These are phyloP conservation scores for Saccharomycopsis lassenensis DNA, from an alignment of 805 yeast species.

Conservation along the genomic window DNA sequence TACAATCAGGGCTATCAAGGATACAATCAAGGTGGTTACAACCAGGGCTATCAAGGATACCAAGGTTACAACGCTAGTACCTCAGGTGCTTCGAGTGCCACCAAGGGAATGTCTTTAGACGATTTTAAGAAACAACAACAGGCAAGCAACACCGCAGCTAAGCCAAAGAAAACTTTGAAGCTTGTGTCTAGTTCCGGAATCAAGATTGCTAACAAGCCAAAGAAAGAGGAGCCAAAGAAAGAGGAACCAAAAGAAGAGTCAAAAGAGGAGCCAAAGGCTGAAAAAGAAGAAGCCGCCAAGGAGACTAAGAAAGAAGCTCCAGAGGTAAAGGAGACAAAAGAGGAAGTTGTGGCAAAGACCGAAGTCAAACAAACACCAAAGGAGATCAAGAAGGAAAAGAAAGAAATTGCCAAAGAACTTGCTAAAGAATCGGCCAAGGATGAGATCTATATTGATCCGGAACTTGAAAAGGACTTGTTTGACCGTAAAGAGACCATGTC, in stretches of 20 bases:
- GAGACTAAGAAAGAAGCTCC: conserved; percentile 20
- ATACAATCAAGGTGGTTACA: conserved; percentile 21
- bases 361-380: conserved; percentile 17
- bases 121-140: conserved; percentile 67
- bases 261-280: conserved; percentile 20
- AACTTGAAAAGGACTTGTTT: conserved; percentile 81
- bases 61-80: conserved; percentile 18
- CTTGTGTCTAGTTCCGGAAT: conserved; percentile 56
- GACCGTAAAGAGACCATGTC: conserved; percentile 98
- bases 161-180: conserved; percentile 51
- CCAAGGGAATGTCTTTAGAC: conserved; percentile 61
- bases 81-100: conserved; percentile 18
- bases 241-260: conserved; percentile 25
- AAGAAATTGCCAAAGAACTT: conserved; percentile 17
- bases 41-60: conserved; percentile 20
- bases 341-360: conserved; percentile 13
- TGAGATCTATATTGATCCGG: conserved; percentile 77
- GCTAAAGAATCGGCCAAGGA: conserved; percentile 18
- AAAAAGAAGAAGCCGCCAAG: conserved; percentile 17
- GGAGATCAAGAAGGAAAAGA: conserved; percentile 17
- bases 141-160: conserved; percentile 36
- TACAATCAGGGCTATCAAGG: conserved; percentile 22
- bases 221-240: conserved; percentile 23
- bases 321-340: conserved; percentile 5
- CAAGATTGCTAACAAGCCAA: conserved; percentile 45